Evolutionary conservation across 2,329 filamentous ascomycete species (phyloP).

Genomic region (Cytospora leucostoma): DNA sequence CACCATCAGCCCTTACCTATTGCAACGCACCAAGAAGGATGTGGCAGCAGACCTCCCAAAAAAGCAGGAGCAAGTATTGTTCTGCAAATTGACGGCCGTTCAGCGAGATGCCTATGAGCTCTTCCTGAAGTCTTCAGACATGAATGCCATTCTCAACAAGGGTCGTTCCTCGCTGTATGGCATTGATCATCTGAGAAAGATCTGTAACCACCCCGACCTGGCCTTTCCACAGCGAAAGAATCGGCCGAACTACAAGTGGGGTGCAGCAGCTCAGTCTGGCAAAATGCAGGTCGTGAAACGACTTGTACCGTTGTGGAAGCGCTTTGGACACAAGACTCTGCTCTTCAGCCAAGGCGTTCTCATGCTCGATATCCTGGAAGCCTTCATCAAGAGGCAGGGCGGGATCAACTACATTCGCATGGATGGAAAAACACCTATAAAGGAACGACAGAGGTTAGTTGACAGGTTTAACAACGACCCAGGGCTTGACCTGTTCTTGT

Average conservation of each 20-base stretch:
- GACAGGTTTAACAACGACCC: constrained; percentile 88
- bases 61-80: constrained; percentile 94
- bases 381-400: constrained; percentile 68
- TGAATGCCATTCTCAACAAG: constrained; percentile 76
- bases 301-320: constrained; percentile 84
- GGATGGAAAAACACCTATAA: constrained; percentile 90
- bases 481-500: constrained; percentile 80
- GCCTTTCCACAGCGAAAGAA: constrained; percentile 59
- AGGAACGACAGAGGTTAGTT: constrained; percentile 83
- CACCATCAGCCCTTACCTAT: constrained; percentile 86
- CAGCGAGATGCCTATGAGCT: constrained; percentile 80
- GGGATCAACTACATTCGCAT: constrained; percentile 80
- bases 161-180: constrained; percentile 82
- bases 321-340: constrained; percentile 86
- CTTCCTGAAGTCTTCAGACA: constrained; percentile 81
- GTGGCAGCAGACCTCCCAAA: constrained; percentile 91
- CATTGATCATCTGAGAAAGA: constrained; percentile 89
- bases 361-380: constrained; percentile 93
- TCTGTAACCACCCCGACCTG: constrained; percentile 96
- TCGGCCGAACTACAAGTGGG: constrained; percentile 73
- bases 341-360: constrained; percentile 92
- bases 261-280: constrained; percentile 75
- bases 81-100: constrained; percentile 83
- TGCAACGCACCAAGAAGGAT: constrained; percentile 91
- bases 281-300: constrained; percentile 96